Percentiles rank a stretch among this genome's conserved stretches.
Evolutionary conservation across 768 basidiomycete species (phyloP).

Genomic region (Mycena olivaceomarginata): DNA sequence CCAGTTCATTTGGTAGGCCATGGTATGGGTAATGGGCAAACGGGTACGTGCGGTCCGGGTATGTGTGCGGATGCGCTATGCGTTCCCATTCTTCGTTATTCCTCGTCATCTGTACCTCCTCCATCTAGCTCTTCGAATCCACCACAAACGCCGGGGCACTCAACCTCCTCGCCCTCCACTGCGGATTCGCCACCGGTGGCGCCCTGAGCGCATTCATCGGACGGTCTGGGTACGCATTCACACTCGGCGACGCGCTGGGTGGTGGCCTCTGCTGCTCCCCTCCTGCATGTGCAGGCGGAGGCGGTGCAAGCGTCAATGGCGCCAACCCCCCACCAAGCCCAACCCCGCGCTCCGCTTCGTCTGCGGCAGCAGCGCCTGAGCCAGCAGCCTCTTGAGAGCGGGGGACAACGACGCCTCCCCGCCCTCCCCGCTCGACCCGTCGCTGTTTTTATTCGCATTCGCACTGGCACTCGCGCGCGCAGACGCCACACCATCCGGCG

Average conservation of each 20-base stretch:
- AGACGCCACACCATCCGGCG: not conserved
- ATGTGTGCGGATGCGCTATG: too few relatives aligned
- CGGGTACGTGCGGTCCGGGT: too few relatives aligned
- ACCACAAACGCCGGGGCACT: constrained; percentile 34
- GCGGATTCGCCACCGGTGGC: not conserved
- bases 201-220: constrained; percentile 37
- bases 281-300: not conserved
- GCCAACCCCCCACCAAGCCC: constrained; percentile 3
- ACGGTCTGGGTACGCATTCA: constrained; percentile 33
- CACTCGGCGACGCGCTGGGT: not conserved
- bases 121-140: too few relatives aligned
- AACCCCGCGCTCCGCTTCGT: constrained; percentile 63
- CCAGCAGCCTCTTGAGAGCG: constrained; percentile 83
- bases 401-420: constrained; percentile 64
- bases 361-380: constrained; percentile 81
- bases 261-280: not conserved
- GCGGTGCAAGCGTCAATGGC: not conserved
- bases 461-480: constrained; percentile 32
- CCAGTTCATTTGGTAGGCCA: too few relatives aligned
- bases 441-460: constrained; percentile 48
- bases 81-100: too few relatives aligned
- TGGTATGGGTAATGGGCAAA: too few relatives aligned
- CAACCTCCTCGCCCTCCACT: constrained; percentile 34
- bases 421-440: constrained; percentile 29
- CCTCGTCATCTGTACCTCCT: too few relatives aligned